Evolutionary conservation across 805 yeast species (phyloP), one percentile per base, ranked within the genome.

Genomic region (Saturnispora dispora): DNA sequence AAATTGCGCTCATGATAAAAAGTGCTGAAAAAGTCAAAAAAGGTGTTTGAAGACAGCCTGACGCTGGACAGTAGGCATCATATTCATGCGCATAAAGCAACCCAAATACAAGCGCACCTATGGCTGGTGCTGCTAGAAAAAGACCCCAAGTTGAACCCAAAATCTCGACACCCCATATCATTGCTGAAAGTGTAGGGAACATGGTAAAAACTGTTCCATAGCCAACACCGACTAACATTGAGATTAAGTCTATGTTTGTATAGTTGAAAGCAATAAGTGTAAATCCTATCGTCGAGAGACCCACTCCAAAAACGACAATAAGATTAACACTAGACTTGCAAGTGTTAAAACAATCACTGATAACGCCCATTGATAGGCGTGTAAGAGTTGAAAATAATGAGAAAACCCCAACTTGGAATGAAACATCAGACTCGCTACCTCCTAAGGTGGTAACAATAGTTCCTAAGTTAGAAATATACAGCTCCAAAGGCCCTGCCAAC

Each of bases 141-240:
- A 85, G 71, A 2, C 96, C 96, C 88, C 96, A 90, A 2, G 89
- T 83, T 1, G 95, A 83, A 0, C 96, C 97, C 65, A 90, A 80
- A 32, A 85, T 76, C 45, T 84, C 88, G 28, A 85, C 76, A 0
- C 96, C 96, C 95, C 96, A 90, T 1, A 85, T 77, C 1, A 80
- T 72, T 2, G 93, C 82, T 4, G 85, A 82, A 4, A 88, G 71
- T 0, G 95, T 82, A 6, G 97, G 97, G 56, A 80, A 85, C 3
- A 85, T 67, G 0, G 96, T 88, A 69, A 88, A 90, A 2, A 85
- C 61, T 0, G 89, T 86, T 28, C 98, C 98, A 59, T 89, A 88
- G 5, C 79, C 71, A 25, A 78, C 61, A 0, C 98, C 98, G 51
- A 80, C 74, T 2, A 83, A 53, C 2, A 76, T 63, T 8, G 87